phyloP scores from a whole-genome alignment of 1,284 basidiomycete genomes.

The Violaceomyces palustris region DNA sequence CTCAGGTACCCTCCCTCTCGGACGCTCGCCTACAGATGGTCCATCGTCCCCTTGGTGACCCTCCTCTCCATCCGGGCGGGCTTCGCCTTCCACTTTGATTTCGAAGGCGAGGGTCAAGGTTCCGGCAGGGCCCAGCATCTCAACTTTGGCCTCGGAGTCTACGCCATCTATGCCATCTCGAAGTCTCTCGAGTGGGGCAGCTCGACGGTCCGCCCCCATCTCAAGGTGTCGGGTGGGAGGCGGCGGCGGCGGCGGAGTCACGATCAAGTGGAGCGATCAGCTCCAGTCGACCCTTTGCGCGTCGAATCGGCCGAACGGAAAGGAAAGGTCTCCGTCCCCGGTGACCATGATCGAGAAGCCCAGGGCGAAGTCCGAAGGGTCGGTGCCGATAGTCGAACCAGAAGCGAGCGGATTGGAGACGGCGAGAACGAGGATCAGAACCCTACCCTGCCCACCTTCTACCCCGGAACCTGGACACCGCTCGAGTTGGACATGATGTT shows the following conservation, averaged over 20 bases:
- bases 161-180: constrained; percentile 1
- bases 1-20: constrained; percentile 7
- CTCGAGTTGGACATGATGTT: constrained; percentile 20
- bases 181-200: constrained; percentile 9
- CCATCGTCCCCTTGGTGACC: constrained; percentile 8
- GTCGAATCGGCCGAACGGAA: no score
- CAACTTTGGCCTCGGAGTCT: constrained; percentile 10
- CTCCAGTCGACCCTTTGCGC: no score
- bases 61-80: constrained; percentile 7
- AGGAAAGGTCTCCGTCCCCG: no score
- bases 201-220: constrained; percentile 1
- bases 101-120: constrained; percentile 6
- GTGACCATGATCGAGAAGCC: neutral
- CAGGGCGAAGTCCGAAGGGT: neutral
- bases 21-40: constrained; percentile 7
- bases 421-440: no score
- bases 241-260: no score
- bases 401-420: no score
- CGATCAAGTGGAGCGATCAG: no score
- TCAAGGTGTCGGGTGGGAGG: constrained; percentile 11
- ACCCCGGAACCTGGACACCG: constrained; percentile 13
- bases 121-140: constrained; percentile 10
- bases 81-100: constrained; percentile 8
- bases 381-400: no score
- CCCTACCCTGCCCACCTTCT: constrained; percentile 5